Conservation (phyloP, 805 yeast genomes). For the Teunomyces cretensis region DNA sequence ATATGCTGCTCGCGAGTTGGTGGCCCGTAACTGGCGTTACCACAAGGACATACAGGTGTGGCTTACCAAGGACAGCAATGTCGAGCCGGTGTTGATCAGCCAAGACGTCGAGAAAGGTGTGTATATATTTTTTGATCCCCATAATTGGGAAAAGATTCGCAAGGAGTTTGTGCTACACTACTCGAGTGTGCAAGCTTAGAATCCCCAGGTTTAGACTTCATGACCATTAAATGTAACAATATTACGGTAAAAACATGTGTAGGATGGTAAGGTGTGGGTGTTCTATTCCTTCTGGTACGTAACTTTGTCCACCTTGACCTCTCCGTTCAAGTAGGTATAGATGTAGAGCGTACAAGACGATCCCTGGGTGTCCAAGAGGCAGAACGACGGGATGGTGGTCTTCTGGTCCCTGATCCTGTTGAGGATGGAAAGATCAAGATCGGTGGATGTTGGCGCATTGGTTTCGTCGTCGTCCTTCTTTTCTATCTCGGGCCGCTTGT, state of each 20-base stretch:
- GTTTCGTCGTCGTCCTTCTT: slow-evolving; percentile 7
- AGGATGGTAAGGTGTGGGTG: background rate
- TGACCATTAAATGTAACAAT: background rate
- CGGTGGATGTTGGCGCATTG: background rate
- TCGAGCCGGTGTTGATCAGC: slow-evolving; percentile 78
- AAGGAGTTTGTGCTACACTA: slow-evolving; percentile 60
- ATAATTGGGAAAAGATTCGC: slow-evolving; percentile 91
- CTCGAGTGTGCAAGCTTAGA: slow-evolving; percentile 30
- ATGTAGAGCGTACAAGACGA: slow-evolving; percentile 76
- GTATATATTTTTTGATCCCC: slow-evolving; percentile 93
- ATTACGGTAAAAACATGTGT: background rate
- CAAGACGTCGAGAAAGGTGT: slow-evolving; percentile 90
- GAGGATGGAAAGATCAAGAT: slow-evolving; percentile 12
- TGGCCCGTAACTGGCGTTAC: slow-evolving; percentile 93
- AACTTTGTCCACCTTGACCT: slow-evolving; percentile 88
- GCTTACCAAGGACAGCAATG: slow-evolving; percentile 90
- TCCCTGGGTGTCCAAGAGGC: slow-evolving; percentile 83
- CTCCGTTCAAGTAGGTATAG: slow-evolving; percentile 76
- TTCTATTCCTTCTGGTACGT: slow-evolving; percentile 15
- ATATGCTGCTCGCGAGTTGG: slow-evolving; percentile 86
- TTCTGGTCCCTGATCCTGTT: slow-evolving; percentile 19
- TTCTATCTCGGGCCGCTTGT: slow-evolving; percentile 5
- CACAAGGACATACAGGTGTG: slow-evolving; percentile 95
- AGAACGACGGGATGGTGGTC: slow-evolving; percentile 72
- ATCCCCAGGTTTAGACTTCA: no score